phyloP scores from a whole-genome alignment of 371 early-diverging fungal species.

The Entomophthora muscae region DNA sequence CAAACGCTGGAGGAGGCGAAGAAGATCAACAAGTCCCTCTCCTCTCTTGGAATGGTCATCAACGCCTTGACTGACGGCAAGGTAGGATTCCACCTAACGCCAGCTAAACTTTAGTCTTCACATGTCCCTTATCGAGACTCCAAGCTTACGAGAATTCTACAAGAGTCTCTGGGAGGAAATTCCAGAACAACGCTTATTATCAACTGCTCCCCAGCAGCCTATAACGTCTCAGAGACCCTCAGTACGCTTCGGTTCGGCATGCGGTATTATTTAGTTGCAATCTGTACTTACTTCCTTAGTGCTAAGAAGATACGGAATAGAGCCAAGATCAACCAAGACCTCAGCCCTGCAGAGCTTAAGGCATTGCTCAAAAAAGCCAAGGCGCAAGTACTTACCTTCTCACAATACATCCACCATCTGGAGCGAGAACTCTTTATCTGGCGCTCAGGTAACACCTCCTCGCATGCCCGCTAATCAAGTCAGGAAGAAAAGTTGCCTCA shows the following conservation, averaged over 20 bases:
- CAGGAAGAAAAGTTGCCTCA: conserved; percentile 45
- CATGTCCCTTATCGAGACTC: conserved; percentile 98
- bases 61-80: conserved; percentile 86
- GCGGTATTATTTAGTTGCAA: conserved; percentile 20
- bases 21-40: conserved; percentile 97
- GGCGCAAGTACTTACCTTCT: conserved; percentile 54
- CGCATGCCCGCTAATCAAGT: not conserved
- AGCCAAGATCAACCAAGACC: conserved; percentile 91
- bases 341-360: conserved; percentile 85
- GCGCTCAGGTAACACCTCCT: conserved; percentile 34
- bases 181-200: conserved; percentile 92
- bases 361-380: conserved; percentile 73
- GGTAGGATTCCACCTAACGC: too few relatives aligned
- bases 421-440: conserved; percentile 76
- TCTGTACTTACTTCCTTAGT: conserved; percentile 14
- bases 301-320: conserved; percentile 98
- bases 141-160: conserved; percentile 94
- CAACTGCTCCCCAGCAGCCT: conserved; percentile 90
- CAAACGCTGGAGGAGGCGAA: conserved; percentile 98
- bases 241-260: conserved; percentile 93
- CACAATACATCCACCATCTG: conserved; percentile 59
- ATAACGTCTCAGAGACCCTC: conserved; percentile 89
- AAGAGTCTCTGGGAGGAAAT: conserved; percentile 98
- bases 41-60: conserved; percentile 97
- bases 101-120: too few relatives aligned